Evolutionary conservation across 2,329 filamentous ascomycete genomes (phyloP), one percentile per base, ranked within the genome.

Genomic region (Cyclaneusma minus): DNA sequence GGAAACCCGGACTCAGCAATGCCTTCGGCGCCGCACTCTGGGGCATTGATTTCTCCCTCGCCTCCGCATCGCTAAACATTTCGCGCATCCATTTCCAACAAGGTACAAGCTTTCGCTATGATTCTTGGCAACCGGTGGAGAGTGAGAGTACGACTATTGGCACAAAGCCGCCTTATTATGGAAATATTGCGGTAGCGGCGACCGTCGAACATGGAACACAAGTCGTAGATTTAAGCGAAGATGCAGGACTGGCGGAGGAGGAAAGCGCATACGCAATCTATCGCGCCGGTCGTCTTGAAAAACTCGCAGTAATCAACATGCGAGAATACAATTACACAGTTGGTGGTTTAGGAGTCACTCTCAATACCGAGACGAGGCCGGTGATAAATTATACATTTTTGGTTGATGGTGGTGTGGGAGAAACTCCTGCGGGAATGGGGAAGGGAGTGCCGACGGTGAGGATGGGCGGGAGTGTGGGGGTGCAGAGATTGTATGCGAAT

Each of bases 21-120:
- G 56, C 65, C 1, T 77, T 76, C 42, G 71, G 70, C 18, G 70
- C 69, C 7, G 68, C 69, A 7, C 62, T 76, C 11, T 76, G 69
- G 70, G 64, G 56, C 13, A 40, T 74, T 8, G 69, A 76, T 45
- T 75, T 72, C 50, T 64, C 63, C 35, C 52, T 75, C 5, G 66
- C 62, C 41, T 58, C 57, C 28, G 70, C 69, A 2, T 52, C 60
- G 0, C 56, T 58, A 3, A 62, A 62, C 10, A 63, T 76, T 47
- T 50, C 51, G 22, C 59, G 69, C 12, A 56, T 68, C 3, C 66
- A 74, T 41, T 68, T 75, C 64, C 71, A 77, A 45, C 61, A 65
- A 51, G 70, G 69, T 7, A 71, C 64, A 9, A 59, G 72, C 42
- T 75, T 68, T 41, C 56, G 68, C 6, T 75, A 75, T 41, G 55